Base-by-base conservation (phyloP, 1,139 yeast species). In the Sporopachydermia cereana region DNA sequence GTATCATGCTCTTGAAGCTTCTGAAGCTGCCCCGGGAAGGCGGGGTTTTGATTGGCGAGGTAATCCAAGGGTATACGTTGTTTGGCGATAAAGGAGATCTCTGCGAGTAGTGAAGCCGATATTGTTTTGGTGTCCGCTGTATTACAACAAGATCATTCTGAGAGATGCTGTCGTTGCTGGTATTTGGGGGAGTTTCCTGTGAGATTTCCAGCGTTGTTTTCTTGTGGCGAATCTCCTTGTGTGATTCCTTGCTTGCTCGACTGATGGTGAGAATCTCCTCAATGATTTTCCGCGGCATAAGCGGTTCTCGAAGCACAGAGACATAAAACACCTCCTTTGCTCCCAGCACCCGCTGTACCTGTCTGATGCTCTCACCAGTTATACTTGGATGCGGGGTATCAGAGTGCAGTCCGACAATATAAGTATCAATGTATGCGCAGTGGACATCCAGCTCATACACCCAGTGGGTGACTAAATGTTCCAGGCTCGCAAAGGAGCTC, bases 381-480 rank as follows among this genome's bases (percentile, higher is more conserved):
- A 34, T 34, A n/a, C 17, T n/a, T n/a, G 39, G 39, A 34, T 34
- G 20, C 9, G 22, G 39, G 22, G 18, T 34, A 21, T 34, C 39
- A 16, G 39, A 34, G 20, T 34, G 18, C 17, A 34, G n/a, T 16
- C 39, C 39, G 22, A 34, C 22, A 7, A 34, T 16, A 34, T 34
- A 34, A 34, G 17, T 34, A n/a, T 34, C 39, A 7, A 20, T 21
- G 17, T 20, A 16, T 7, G 22, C 22, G n/a, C 39, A 34, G 22
- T 34, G 39, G 17, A 34, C 39, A 9, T 34, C 39, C 22, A 20
- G 9, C n/a, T 34, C 39, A n/a, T 34, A 34, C 12, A 5, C 9
- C 39, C 39, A 34, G 17, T 34, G 22, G 5, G 39, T 7, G 9
- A 34, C 22, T 12, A 34, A 9, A 20, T 34, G 18, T 5, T 34